Conservation (phyloP, 371 early-diverging fungal genomes). For the Rhizopus delemar region DNA sequence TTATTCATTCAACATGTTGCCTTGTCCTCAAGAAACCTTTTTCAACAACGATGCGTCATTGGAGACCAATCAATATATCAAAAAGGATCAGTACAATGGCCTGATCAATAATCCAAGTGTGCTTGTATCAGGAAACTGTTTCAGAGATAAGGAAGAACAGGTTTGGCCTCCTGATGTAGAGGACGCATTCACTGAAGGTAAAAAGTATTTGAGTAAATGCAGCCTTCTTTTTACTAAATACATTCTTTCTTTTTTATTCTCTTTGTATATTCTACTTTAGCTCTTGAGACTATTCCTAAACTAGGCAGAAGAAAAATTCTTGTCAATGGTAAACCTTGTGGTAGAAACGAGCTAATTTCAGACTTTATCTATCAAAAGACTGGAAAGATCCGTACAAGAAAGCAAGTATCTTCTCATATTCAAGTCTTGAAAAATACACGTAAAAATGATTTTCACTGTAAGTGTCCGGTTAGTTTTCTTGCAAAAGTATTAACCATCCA, state of each 20-base stretch:
- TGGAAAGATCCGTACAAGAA: slow-evolving; percentile 64
- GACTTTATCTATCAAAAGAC: slow-evolving; percentile 74
- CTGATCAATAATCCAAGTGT: slow-evolving; percentile 17
- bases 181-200: slow-evolving; percentile 68
- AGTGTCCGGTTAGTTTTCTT: not conserved
- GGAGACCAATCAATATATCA: slow-evolving; percentile 17
- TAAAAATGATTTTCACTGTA: slow-evolving; percentile 58
- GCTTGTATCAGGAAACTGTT: slow-evolving; percentile 10
- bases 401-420: slow-evolving; percentile 82
- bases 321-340: slow-evolving; percentile 61
- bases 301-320: slow-evolving; percentile 55
- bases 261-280: slow-evolving; percentile 22
- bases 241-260: not conserved
- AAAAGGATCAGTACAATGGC: slow-evolving; percentile 21
- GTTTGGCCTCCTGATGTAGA: slow-evolving; percentile 70
- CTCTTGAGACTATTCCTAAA: slow-evolving; percentile 49
- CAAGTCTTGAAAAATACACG: slow-evolving; percentile 78
- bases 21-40: slow-evolving; percentile 34
- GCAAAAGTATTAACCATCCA: not conserved
- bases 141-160: slow-evolving; percentile 47
- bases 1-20: slow-evolving; percentile 22
- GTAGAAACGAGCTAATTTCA: slow-evolving; percentile 77
- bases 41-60: slow-evolving; percentile 21
- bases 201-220: not conserved
- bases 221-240: not conserved